A percentile compares a stretch with the other conserved stretches of the same genome.
phyloP scores from a whole-genome alignment of 2,329 filamentous ascomycete genomes.

The Fusarium ramigenum region DNA sequence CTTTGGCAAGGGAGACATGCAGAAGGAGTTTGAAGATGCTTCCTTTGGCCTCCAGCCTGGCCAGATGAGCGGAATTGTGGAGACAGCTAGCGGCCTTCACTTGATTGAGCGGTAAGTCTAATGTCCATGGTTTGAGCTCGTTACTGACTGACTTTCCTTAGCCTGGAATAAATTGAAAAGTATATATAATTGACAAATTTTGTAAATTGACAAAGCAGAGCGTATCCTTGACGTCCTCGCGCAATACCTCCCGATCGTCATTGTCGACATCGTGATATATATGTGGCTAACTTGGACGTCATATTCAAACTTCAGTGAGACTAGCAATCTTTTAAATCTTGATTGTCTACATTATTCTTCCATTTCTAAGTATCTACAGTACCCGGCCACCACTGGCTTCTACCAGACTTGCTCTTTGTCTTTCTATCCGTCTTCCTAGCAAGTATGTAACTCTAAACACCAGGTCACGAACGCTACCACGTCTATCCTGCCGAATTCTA shows the following conservation, averaged over 20 bases:
- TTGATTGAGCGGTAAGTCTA: conserved; percentile 87
- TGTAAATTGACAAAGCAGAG: conserved; percentile 33
- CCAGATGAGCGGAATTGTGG: conserved; percentile 85
- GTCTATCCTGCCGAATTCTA: background rate
- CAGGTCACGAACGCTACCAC: conserved; percentile 7
- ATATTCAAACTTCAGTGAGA: background rate
- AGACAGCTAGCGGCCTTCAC: conserved; percentile 94
- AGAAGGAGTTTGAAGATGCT: conserved; percentile 97
- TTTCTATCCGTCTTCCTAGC: conserved; percentile 18
- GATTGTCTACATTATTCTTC: conserved; percentile 2
- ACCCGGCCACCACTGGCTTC: background rate
- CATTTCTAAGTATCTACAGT: conserved; percentile 27
- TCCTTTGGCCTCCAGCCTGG: conserved; percentile 90
- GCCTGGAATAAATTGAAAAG: conserved; percentile 27
- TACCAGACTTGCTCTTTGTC: conserved; percentile 10
- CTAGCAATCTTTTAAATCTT: background rate
- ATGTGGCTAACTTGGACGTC: background rate
- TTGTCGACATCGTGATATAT: conserved; percentile 3
- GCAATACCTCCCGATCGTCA: background rate
- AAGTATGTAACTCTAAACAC: conserved; percentile 32
- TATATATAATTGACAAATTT: conserved; percentile 25
- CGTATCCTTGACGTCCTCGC: conserved; percentile 5
- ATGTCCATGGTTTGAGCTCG: background rate
- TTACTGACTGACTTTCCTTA: conserved; percentile 15
- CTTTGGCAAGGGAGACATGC: conserved; percentile 96